These are phyloP conservation scores for Psilocybe cyanescens DNA, from an alignment of 768 basidiomycete species.

Conservation along the genomic window DNA sequence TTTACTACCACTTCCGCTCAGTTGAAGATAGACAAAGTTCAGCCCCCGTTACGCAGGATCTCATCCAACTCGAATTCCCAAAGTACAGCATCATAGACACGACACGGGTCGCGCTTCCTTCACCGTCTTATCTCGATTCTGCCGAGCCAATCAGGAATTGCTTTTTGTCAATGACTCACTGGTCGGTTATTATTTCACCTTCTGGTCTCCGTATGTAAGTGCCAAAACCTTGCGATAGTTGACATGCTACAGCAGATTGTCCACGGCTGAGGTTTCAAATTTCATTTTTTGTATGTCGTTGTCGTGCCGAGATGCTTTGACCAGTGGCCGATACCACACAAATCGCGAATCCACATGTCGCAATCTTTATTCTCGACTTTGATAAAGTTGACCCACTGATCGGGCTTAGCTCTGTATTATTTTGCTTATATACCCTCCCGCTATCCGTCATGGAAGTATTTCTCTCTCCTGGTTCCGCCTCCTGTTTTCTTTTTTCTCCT, in stretches of 20 bases:
- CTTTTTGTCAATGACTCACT: background rate
- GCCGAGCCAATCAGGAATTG: background rate
- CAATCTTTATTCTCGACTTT: background rate
- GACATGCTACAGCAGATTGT: background rate
- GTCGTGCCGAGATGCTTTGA: background rate
- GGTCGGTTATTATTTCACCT: background rate
- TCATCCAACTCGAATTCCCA: no score
- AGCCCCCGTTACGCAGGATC: no score
- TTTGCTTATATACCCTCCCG: conserved; percentile 4
- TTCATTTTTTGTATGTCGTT: background rate
- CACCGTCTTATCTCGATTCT: background rate
- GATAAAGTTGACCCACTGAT: conserved; percentile 6
- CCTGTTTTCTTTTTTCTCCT: background rate
- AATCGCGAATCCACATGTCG: conserved; percentile 2
- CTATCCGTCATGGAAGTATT: background rate
- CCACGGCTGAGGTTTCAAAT: background rate
- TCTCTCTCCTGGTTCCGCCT: background rate
- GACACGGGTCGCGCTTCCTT: background rate
- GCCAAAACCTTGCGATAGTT: background rate
- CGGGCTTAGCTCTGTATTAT: background rate
- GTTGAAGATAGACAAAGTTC: no score
- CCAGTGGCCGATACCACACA: conserved; percentile 1
- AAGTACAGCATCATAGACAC: no score
- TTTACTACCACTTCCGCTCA: no score
- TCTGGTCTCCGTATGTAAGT: background rate